phyloP scores from a whole-genome alignment of 306 rosid genomes.

The Abrus precatorius region DNA sequence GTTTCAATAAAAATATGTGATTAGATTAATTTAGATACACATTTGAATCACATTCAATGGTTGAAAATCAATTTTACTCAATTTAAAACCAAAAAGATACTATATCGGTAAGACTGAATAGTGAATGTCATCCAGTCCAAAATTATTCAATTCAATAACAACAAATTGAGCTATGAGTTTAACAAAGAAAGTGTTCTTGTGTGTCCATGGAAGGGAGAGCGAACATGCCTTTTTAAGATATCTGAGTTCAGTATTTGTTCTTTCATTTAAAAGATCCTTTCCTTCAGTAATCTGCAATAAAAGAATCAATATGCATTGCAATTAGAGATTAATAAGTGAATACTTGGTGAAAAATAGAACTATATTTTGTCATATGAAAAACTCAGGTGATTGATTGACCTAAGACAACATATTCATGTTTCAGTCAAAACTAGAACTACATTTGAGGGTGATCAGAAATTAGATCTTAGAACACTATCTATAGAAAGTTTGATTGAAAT shows the following conservation, averaged over 20 bases:
- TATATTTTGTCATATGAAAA: background rate
- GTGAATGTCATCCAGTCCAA: background rate
- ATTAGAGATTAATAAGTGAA: background rate
- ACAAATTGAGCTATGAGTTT: background rate
- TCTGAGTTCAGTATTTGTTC: constrained; percentile 89
- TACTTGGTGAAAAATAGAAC: background rate
- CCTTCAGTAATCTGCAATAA: constrained; percentile 80
- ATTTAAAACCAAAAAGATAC: too few relatives aligned
- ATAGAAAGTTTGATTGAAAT: background rate
- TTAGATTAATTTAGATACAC: too few relatives aligned
- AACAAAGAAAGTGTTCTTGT: background rate
- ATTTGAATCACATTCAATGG: too few relatives aligned
- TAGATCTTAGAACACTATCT: background rate
- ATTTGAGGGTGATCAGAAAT: background rate
- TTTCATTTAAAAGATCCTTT: constrained; percentile 81
- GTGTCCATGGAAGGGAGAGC: constrained; percentile 7
- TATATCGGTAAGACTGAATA: background rate
- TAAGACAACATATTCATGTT: background rate
- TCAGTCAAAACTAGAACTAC: constrained; percentile 1
- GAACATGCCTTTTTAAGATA: constrained; percentile 81
- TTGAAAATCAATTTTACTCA: too few relatives aligned
- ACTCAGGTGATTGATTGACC: background rate
- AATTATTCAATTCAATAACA: background rate
- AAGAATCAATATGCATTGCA: constrained; percentile 16
- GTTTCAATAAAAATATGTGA: too few relatives aligned